Base-by-base conservation (phyloP, 352 stramenopile genomes). In the Globisporangium nagaii region DNA sequence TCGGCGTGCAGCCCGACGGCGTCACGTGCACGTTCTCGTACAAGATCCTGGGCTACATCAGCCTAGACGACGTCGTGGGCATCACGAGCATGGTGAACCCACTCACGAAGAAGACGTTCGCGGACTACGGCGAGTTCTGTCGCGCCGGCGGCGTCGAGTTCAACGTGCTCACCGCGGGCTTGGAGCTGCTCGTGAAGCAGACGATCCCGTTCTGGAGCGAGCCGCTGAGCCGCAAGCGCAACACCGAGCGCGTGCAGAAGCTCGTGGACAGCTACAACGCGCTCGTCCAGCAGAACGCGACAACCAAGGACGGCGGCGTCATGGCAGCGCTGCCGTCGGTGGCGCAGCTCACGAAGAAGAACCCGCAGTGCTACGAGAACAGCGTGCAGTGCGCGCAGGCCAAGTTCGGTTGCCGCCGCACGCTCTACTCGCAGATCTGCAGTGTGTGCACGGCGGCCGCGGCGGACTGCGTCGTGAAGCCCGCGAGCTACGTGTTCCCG, bases 141-240 rank as follows among this genome's bases (percentile, higher is more conserved):
- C 28, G 67, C 15, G 71, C 66, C 25, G 75, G 73, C 12, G 66
- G 66, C 1, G 59, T 85, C 8, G 76, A 90, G 60, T 88, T 79
- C 56, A 68, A 71, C 6, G 66, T 81, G 3, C 53, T 59, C n/a
- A 59, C 51, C 4, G 31, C 59, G 32, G 27, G 63, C 2, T 52
- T 70, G n/a, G 56, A 60, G 28, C 66, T 78, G 47, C 44, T 28
- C 1, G 61, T 65, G 13, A 37, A 77, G 12, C 43, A 70, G 28
- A 68, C 73, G 35, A 60, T 91, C 13, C 64, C 78, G 10, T 90
- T 93, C 67, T 93, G 83, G 83, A 42, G 45, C 2, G 73, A 90
- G 22, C 78, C 83, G 2, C 45, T 49, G 1, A 61, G 77, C 39
- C 62, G 53, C 37, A 27, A 61, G 0, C 73, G 74, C 34, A 93